Percentiles rank a stretch among this genome's conserved stretches.
These are phyloP conservation scores for Leccinum subrobustum DNA, from an alignment of 1,284 basidiomycete genomes.

Conservation along the genomic window DNA sequence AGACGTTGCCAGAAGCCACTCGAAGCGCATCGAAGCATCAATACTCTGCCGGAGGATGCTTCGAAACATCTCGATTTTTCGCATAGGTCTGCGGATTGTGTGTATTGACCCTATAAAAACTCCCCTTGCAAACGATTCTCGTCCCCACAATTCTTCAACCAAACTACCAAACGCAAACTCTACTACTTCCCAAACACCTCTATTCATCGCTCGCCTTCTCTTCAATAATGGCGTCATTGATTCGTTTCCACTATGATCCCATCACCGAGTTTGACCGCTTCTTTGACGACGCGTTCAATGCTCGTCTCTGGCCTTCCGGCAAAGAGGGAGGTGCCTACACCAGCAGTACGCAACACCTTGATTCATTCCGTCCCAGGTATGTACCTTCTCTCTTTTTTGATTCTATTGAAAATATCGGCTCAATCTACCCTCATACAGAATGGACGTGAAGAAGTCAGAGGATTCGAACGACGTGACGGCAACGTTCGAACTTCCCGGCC, in stretches of 20 bases:
- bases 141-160: neutral
- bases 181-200: neutral
- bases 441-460: constrained; percentile 25
- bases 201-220: neutral
- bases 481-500: constrained; percentile 43
- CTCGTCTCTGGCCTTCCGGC: constrained; percentile 7
- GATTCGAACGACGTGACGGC: constrained; percentile 37
- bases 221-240: constrained; percentile 28
- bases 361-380: constrained; percentile 17
- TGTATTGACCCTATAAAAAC: neutral
- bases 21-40: neutral
- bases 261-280: constrained; percentile 47
- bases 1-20: neutral
- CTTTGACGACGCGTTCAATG: constrained; percentile 42
- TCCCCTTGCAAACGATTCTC: neutral
- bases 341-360: neutral
- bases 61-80: neutral
- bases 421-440: constrained; percentile 17
- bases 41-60: neutral
- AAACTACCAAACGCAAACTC: neutral
- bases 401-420: no score
- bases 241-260: constrained; percentile 42
- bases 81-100: no score
- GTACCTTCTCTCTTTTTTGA: no score
- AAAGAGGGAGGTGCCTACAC: neutral